phyloP scores from a whole-genome alignment of 306 rosid genomes.

The Gillenia trifoliata region DNA sequence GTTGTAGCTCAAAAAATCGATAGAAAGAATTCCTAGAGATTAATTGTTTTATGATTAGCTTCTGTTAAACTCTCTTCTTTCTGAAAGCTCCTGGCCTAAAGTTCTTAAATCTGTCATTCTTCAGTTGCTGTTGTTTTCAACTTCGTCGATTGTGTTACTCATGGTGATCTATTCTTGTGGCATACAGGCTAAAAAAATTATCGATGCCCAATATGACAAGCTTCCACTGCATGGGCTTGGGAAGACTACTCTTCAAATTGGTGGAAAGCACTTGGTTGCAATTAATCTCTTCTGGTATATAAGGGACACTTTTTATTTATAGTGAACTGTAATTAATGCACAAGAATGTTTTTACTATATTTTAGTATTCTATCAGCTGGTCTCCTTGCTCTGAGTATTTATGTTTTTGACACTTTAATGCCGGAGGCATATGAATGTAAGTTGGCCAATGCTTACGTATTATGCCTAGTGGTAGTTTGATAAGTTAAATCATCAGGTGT shows the following conservation, averaged over 20 bases:
- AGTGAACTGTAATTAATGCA: conserved; percentile 2
- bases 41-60: neutral
- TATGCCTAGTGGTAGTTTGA: neutral
- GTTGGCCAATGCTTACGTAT: neutral
- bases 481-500: neutral
- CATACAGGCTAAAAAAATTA: conserved; percentile 63
- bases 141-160: conserved; percentile 12
- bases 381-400: neutral
- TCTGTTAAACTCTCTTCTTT: neutral
- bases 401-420: neutral
- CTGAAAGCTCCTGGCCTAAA: neutral
- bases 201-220: conserved; percentile 61
- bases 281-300: conserved; percentile 59
- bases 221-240: conserved; percentile 97
- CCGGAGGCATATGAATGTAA: neutral
- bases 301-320: conserved; percentile 17
- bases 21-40: conserved; percentile 14
- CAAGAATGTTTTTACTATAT: neutral
- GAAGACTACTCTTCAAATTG: conserved; percentile 67
- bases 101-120: neutral
- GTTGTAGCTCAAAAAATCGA: neutral
- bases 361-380: neutral
- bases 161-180: conserved; percentile 30
- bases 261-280: conserved; percentile 91
- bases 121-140: conserved; percentile 15